Evolutionary conservation across 2,329 filamentous ascomycete genomes (phyloP).

Genomic region (Arthrobotrys sinensis): DNA sequence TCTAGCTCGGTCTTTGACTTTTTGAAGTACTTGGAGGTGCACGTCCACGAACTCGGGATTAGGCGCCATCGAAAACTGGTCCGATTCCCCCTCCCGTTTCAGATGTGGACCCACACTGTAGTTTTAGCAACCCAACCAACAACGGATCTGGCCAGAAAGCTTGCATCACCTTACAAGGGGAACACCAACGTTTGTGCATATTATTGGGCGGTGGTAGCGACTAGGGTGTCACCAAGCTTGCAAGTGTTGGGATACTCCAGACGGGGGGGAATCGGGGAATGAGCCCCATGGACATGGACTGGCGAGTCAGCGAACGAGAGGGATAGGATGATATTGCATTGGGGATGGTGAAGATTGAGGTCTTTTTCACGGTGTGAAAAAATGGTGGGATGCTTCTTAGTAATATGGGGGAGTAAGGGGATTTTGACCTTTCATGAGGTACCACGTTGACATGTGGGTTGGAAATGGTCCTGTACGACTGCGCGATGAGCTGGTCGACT

Average conservation of each 20-base stretch:
- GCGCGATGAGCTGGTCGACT: slow-evolving; percentile 59
- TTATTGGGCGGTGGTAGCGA: slow-evolving; percentile 40
- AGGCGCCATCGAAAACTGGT: slow-evolving; percentile 39
- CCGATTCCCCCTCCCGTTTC: slow-evolving; percentile 35
- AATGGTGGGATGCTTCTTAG: neutral
- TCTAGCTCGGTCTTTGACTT: slow-evolving; percentile 25
- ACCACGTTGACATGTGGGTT: slow-evolving; percentile 42
- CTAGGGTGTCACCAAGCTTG: slow-evolving; percentile 12
- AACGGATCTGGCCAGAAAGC: slow-evolving; percentile 19
- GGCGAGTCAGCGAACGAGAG: neutral
- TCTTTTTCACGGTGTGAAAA: neutral
- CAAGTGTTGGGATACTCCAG: slow-evolving; percentile 32
- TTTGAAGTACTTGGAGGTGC: slow-evolving; percentile 1
- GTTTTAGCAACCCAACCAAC: slow-evolving; percentile 27
- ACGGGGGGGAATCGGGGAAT: slow-evolving; percentile 25
- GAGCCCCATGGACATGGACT: slow-evolving; percentile 22
- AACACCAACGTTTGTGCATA: slow-evolving; percentile 42
- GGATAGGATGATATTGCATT: neutral
- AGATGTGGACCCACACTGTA: slow-evolving; percentile 26
- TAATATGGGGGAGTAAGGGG: slow-evolving; percentile 1
- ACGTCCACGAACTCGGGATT: slow-evolving; percentile 30
- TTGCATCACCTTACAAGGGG: slow-evolving; percentile 54
- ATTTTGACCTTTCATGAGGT: slow-evolving; percentile 45
- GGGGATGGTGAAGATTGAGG: neutral
- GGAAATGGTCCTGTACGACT: neutral